Base-by-base conservation (phyloP, 1,284 basidiomycete genomes). In the Mycosarcoma mackinlayi region DNA sequence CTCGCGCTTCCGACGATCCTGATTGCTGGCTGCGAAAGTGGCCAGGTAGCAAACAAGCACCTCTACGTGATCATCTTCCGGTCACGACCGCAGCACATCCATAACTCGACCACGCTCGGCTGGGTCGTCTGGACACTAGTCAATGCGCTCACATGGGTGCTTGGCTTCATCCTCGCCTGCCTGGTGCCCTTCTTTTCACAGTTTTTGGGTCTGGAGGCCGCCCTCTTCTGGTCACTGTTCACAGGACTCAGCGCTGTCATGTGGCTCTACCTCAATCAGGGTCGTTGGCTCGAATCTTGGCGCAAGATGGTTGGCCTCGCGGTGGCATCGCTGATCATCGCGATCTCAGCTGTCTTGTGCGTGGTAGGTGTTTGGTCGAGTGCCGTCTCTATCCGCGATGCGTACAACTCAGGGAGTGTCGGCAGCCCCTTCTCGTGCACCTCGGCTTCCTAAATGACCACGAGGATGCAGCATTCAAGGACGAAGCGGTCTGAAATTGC, bases 291-390 rank as follows among this genome's bases (percentile, higher is more conserved):
- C 27, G 30, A 51, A 33, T 53, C 54, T 28, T 52, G 61, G 70
- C 55, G 57, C 11, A 75, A 77, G 50, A 42, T 57, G 11, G 27
- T 59, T 9, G 66, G 64, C 10, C 31, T 67, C 21, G 3, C 64
- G 19, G 24, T 78, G 35, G 78, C 81, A 27, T 33, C 78, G 31
- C 61, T 75, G 44, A 56, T 83, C 45, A 68, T 84, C 41, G 64
- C 80, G 16, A 46, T 77, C 37, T 83, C 81, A 19, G 39, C 70
- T 4, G 82, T 84, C 58, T 72, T 84, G 59, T 74, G 79, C 28
- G 70, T 84, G n/a, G 80, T 72, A 1, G 83, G 83, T 41, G 78
- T 82, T 6, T 83, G 79, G 79, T 66, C 79, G 2, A 74, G 80
- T 25, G 83, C 76, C 6, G 53, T 83, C 45, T 73, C 75, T 7